Evolutionary conservation across 2,329 filamentous ascomycete species (phyloP).

Genomic region (Fusarium guadeloupense): DNA sequence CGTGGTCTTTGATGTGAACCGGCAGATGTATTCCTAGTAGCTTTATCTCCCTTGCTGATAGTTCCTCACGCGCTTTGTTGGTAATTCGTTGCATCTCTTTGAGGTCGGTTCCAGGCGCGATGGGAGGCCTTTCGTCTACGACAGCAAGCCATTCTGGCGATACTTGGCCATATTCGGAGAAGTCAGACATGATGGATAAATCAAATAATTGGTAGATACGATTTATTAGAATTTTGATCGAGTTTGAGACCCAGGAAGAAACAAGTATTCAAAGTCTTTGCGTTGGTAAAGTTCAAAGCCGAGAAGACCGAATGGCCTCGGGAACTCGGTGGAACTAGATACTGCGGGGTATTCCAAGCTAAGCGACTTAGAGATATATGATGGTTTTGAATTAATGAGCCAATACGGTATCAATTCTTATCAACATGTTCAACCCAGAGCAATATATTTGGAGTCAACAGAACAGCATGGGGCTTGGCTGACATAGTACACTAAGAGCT

Average conservation of each 20-base stretch:
- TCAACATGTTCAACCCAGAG: too few relatives aligned
- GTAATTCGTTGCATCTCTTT: conserved; percentile 24
- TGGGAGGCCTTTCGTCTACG: conserved; percentile 15
- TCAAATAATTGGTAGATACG: not conserved
- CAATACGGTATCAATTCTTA: too few relatives aligned
- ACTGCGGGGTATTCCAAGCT: too few relatives aligned
- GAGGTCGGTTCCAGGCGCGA: conserved; percentile 1
- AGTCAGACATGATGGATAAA: conserved; percentile 32
- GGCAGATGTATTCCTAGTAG: conserved; percentile 12
- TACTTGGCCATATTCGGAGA: conserved; percentile 52
- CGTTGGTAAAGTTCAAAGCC: too few relatives aligned
- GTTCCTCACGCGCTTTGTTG: conserved; percentile 26
- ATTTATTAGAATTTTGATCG: too few relatives aligned
- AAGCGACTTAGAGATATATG: too few relatives aligned
- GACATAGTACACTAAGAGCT: not conserved
- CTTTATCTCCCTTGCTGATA: conserved; percentile 12
- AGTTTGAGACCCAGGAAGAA: too few relatives aligned
- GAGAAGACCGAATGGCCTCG: too few relatives aligned
- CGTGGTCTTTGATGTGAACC: conserved; percentile 49
- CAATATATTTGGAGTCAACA: too few relatives aligned
- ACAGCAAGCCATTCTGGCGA: conserved; percentile 57
- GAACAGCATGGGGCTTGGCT: not conserved
- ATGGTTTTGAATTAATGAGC: too few relatives aligned
- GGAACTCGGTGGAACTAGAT: too few relatives aligned
- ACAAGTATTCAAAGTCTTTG: too few relatives aligned